Conservation (phyloP, 2,329 filamentous ascomycete genomes). For the Colletotrichum aenigma region DNA sequence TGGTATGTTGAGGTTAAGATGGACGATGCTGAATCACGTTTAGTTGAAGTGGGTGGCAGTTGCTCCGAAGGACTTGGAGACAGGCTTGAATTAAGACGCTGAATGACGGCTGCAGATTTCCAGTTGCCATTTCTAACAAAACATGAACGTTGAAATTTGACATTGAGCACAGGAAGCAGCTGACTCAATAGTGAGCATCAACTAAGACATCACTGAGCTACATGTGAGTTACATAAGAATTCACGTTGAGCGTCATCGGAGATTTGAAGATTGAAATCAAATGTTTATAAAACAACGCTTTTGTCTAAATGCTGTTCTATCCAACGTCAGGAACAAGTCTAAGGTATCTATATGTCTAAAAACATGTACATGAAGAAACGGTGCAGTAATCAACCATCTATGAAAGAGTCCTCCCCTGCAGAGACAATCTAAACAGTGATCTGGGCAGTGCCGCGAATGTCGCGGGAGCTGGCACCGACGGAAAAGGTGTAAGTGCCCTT, state of each 20-base stretch:
- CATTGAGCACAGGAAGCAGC: neutral
- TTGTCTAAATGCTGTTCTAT: neutral
- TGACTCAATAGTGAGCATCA: neutral
- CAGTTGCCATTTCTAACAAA: accelerated
- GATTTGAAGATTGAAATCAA: neutral
- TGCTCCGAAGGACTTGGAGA: neutral
- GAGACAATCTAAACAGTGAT: neutral
- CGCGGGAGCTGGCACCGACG: slow-evolving; percentile 8
- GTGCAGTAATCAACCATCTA: no score
- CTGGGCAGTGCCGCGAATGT: slow-evolving; percentile 1
- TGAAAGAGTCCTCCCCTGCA: neutral
- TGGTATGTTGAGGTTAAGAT: accelerated
- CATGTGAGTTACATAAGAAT: no score
- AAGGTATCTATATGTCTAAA: neutral
- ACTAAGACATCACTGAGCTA: neutral
- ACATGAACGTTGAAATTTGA: neutral
- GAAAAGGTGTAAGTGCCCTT: slow-evolving; percentile 27
- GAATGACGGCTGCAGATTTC: neutral
- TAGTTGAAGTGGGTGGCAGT: neutral
- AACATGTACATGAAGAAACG: neutral
- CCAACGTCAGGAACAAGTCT: neutral
- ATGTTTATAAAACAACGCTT: neutral
- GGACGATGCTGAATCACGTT: neutral
- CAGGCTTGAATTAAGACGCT: neutral
- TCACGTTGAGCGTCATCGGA: neutral